phyloP scores from a whole-genome alignment of 2,329 filamentous ascomycete species.

The Penicillium sp. region DNA sequence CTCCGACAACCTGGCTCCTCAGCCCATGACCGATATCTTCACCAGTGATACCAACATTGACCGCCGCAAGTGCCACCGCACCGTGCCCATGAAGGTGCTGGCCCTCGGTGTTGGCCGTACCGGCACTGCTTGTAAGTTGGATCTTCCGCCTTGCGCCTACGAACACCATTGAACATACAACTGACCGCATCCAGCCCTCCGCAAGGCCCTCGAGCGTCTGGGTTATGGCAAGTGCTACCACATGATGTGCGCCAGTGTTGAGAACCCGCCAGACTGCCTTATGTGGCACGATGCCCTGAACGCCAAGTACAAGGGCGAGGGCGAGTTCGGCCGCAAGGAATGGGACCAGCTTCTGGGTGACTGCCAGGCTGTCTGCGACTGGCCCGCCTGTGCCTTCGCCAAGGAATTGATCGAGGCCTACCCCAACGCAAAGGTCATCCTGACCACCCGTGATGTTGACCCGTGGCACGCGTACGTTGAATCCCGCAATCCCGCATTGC shows the following conservation, averaged over 20 bases:
- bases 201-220: slow-evolving; percentile 67
- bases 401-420: slow-evolving; percentile 73
- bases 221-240: slow-evolving; percentile 73
- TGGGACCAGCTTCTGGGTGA: slow-evolving; percentile 71
- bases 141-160: neutral
- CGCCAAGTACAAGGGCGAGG: slow-evolving; percentile 65
- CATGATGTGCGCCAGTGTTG: slow-evolving; percentile 72
- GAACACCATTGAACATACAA: slow-evolving; percentile 10
- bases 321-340: slow-evolving; percentile 67
- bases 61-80: slow-evolving; percentile 65
- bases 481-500: neutral
- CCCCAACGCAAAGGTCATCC: slow-evolving; percentile 72
- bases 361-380: slow-evolving; percentile 70
- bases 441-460: slow-evolving; percentile 69
- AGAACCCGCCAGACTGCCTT: slow-evolving; percentile 69
- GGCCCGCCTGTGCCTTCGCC: slow-evolving; percentile 69
- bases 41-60: slow-evolving; percentile 71
- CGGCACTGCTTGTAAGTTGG: slow-evolving; percentile 67
- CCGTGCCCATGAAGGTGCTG: slow-evolving; percentile 73
- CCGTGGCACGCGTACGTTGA: slow-evolving; percentile 59
- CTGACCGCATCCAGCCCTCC: slow-evolving; percentile 54
- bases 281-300: slow-evolving; percentile 73
- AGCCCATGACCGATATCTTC: slow-evolving; percentile 53
- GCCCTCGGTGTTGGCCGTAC: slow-evolving; percentile 71
- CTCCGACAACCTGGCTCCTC: slow-evolving; percentile 44